Conservation (phyloP, 2,329 filamentous ascomycete genomes). For the Xylaria sp. region DNA sequence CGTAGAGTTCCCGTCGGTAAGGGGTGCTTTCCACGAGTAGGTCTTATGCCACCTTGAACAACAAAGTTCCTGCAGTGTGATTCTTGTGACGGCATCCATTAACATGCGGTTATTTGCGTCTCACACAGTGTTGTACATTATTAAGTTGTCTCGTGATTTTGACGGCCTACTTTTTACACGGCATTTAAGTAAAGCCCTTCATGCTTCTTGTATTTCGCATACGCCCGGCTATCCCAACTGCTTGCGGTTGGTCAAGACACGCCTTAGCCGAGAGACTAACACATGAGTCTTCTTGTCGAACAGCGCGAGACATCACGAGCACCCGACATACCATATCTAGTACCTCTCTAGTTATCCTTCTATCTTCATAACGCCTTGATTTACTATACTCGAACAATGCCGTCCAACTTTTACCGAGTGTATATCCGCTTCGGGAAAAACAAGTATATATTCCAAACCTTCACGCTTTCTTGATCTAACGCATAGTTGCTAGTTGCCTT, state of each 20-base stretch:
- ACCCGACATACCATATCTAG: neutral
- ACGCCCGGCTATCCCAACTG: too few species aligned
- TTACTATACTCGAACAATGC: neutral
- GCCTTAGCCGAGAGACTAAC: neutral
- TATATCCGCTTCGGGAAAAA: constrained; percentile 23
- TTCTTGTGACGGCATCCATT: too few species aligned
- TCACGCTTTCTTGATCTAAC: neutral
- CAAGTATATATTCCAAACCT: constrained; percentile 9
- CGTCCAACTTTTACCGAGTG: constrained; percentile 16
- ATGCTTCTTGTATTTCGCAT: too few species aligned
- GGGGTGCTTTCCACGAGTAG: too few species aligned
- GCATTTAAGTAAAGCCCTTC: too few species aligned
- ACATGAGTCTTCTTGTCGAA: neutral
- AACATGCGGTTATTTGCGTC: too few species aligned
- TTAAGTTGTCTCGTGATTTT: too few species aligned
- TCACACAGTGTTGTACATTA: too few species aligned
- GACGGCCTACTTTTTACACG: too few species aligned
- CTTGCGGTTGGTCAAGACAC: constrained; percentile 2
- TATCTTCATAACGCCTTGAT: neutral
- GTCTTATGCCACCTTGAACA: too few species aligned
- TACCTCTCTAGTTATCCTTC: neutral
- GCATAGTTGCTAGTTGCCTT: constrained; percentile 16
- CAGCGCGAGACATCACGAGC: neutral
- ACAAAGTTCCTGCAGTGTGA: too few species aligned
- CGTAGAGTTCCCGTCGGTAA: too few species aligned